phyloP scores from a whole-genome alignment of 2,329 filamentous ascomycete genomes.

The Chalara sp. region DNA sequence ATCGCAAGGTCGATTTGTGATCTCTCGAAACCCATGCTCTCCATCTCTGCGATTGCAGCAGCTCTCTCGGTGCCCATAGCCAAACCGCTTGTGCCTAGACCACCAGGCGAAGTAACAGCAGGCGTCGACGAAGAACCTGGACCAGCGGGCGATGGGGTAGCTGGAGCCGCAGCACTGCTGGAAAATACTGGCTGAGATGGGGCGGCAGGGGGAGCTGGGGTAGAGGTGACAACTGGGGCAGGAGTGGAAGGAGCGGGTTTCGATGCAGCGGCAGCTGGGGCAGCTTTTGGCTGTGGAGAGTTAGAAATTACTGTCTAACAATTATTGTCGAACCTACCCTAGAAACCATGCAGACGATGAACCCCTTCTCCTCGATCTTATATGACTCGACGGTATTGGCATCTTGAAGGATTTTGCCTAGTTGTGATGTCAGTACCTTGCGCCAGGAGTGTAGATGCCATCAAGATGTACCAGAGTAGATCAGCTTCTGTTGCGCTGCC shows the following conservation, averaged over 20 bases:
- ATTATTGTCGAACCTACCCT: conserved; percentile 57
- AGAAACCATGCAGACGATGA: conserved; percentile 96
- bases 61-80: conserved; percentile 78
- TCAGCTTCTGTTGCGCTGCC: conserved; percentile 83
- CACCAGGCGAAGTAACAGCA: conserved; percentile 37
- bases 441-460: not conserved
- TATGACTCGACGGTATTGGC: conserved; percentile 94
- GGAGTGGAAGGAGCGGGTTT: conserved; percentile 56
- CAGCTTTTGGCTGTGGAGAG: conserved; percentile 59
- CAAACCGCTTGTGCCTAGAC: conserved; percentile 72
- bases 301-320: conserved; percentile 14
- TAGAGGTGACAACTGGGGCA: conserved; percentile 45
- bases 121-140: conserved; percentile 39
- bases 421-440: conserved; percentile 21
- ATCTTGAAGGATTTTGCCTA: conserved; percentile 98
- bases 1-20: conserved; percentile 87
- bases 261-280: conserved; percentile 42
- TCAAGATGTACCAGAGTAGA: conserved; percentile 79
- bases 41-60: conserved; percentile 84
- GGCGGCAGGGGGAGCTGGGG: conserved; percentile 52
- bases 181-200: conserved; percentile 51
- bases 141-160: conserved; percentile 39
- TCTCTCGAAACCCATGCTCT: conserved; percentile 92
- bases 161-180: conserved; percentile 39
- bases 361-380: conserved; percentile 99